Base-by-base conservation (phyloP, 2,329 filamentous ascomycete genomes). In the Lanzia echinophila region DNA sequence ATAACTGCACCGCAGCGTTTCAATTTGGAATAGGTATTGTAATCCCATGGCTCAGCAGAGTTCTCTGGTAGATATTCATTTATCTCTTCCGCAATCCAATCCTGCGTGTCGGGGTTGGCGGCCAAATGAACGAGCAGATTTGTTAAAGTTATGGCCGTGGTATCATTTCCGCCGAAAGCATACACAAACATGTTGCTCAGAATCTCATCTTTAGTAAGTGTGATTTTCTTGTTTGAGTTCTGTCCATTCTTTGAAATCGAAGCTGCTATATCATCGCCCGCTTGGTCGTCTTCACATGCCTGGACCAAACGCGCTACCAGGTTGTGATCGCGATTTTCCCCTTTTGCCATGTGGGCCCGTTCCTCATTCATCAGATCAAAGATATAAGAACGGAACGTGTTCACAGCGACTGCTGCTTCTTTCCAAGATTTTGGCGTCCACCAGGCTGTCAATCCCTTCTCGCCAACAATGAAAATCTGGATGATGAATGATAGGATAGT, bases 111-210 rank as follows among this genome's bases (percentile, higher is more conserved):
- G 11, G 17, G 50, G 2, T 47, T 47, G 2, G 34, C 34, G 6
- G 42, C 32, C 8, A 47, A 15, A 12, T 47, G 34, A 17, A 33
- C 32, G 2, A 33, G 42, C 3, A 53, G 19, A 12, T 15, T 53
- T 1, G 33, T 20, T 17, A 41, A 20, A 7, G 39, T 22, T 15
- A 53, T 41, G 15, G 34, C 22, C 7, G 34, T 47, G 17, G 34
- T 47, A 15, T 47, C 50, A 17, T 47, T 47, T 6, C 43, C 28
- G 15, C 33, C 43, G 24, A 53, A 47, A 28, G 43, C 13, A 6
- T 42, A 53, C 2, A 53, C 43, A 13, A 53, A 47, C 6, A 53
- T 24, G 32, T 53, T 47, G 17, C 43, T 53, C 4, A 34, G 3
- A 15, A 47, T 53, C 19, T 47, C 50, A 4, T 42, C 34, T 41